These are phyloP conservation scores for Podosphaera xanthii DNA, from an alignment of 2,329 filamentous ascomycete genomes.

Conservation along the genomic window DNA sequence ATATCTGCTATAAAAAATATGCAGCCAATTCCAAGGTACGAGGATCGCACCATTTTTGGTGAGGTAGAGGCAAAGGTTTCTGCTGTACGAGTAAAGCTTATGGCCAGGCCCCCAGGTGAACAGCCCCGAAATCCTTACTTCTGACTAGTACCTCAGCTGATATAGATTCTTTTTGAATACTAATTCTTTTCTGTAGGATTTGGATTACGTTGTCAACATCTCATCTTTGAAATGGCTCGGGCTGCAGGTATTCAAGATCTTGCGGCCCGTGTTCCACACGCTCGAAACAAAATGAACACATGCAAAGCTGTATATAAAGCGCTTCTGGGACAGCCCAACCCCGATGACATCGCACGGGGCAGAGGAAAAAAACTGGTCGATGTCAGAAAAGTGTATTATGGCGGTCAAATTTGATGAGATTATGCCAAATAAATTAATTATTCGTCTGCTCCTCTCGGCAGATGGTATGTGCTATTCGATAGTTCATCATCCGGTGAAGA, in stretches of 20 bases:
- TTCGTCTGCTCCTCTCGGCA: too few relatives aligned
- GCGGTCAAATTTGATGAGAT: conserved; percentile 25
- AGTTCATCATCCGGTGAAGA: too few relatives aligned
- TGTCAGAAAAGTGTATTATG: conserved; percentile 92
- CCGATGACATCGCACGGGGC: conserved; percentile 73
- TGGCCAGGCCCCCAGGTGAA: conserved; percentile 62
- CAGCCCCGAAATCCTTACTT: not conserved
- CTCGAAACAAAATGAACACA: conserved; percentile 92
- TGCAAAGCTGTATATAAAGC: conserved; percentile 80
- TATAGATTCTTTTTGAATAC: not conserved
- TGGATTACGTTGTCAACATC: conserved; percentile 71
- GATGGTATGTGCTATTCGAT: too few relatives aligned
- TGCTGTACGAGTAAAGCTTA: conserved; percentile 65
- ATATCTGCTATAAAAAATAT: conserved; percentile 76
- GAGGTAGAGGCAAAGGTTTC: conserved; percentile 66
- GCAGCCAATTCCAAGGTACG: conserved; percentile 77
- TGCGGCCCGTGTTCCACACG: conserved; percentile 58
- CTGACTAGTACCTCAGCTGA: too few relatives aligned
- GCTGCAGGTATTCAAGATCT: conserved; percentile 73
- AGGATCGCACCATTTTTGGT: conserved; percentile 78
- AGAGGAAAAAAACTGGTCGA: conserved; percentile 90
- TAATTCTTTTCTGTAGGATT: conserved; percentile 38
- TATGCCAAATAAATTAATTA: too few relatives aligned
- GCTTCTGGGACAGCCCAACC: conserved; percentile 60
- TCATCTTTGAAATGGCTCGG: conserved; percentile 87